phyloP scores from a whole-genome alignment of 73 alveolate species.

The Paramecium sonneborni region DNA sequence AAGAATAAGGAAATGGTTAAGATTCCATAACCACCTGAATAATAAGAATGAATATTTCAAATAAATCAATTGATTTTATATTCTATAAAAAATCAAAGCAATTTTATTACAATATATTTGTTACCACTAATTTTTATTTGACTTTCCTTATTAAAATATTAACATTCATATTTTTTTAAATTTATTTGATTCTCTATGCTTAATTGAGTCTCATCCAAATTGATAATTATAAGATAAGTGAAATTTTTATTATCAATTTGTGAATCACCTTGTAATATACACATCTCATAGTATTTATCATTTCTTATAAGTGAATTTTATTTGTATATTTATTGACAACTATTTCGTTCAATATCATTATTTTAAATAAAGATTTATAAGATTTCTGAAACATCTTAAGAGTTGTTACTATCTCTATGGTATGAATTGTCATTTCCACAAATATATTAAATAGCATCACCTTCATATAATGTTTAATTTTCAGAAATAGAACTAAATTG shows the following conservation, averaged over 20 bases:
- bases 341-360: background rate
- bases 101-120: background rate
- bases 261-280: background rate
- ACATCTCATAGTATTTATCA: background rate
- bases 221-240: background rate
- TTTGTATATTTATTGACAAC: background rate
- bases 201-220: background rate
- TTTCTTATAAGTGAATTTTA: background rate
- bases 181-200: background rate
- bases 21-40: conserved; percentile 73
- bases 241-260: background rate
- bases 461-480: background rate
- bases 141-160: background rate
- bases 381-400: background rate
- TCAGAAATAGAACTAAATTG: background rate
- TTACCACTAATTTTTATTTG: background rate
- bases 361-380: background rate
- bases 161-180: background rate
- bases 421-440: background rate
- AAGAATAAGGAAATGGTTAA: conserved; percentile 82
- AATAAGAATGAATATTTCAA: background rate
- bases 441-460: background rate
- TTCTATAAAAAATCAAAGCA: background rate
- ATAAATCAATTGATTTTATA: too few species aligned
- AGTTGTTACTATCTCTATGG: background rate